Percentiles rank a stretch among this genome's conserved stretches.
Evolutionary conservation across 2,329 filamentous ascomycete genomes (phyloP).

Genomic region (Nemania abortiva): DNA sequence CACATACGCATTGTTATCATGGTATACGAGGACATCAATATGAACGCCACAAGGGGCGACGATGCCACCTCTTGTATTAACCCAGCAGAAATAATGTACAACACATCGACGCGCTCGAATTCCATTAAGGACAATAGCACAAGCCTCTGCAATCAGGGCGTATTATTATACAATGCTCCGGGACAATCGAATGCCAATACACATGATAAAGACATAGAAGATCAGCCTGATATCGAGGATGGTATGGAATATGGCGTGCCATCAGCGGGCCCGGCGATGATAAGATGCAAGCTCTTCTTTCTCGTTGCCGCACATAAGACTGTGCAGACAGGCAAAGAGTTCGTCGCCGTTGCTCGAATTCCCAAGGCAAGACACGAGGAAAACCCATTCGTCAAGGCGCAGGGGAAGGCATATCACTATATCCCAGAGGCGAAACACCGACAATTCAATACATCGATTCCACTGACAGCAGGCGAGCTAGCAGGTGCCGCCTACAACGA

Average conservation of each 20-base stretch:
- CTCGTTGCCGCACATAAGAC: constrained; percentile 10
- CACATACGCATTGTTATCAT: not conserved
- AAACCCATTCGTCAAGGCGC: constrained; percentile 10
- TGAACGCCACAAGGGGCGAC: not conserved
- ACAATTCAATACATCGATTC: constrained; percentile 10
- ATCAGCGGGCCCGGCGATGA: not conserved
- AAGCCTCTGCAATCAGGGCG: not conserved
- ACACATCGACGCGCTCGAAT: not conserved
- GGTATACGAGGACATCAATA: constrained; percentile 5
- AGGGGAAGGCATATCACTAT: not conserved
- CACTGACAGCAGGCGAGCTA: not conserved
- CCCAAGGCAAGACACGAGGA: not conserved
- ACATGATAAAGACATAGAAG: not conserved
- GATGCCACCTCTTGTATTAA: constrained; percentile 10
- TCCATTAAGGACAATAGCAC: not conserved
- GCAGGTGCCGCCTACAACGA: not conserved
- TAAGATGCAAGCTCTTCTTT: constrained; percentile 18
- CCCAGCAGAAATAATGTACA: constrained; percentile 1
- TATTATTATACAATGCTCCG: not conserved
- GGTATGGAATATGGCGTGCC: not conserved
- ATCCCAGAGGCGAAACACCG: not conserved
- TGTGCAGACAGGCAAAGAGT: constrained; percentile 25
- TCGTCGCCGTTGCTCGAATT: constrained; percentile 21
- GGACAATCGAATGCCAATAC: not conserved
- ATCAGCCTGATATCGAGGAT: not conserved